Base-by-base conservation (phyloP, 768 basidiomycete genomes). In the Russula abietina region DNA sequence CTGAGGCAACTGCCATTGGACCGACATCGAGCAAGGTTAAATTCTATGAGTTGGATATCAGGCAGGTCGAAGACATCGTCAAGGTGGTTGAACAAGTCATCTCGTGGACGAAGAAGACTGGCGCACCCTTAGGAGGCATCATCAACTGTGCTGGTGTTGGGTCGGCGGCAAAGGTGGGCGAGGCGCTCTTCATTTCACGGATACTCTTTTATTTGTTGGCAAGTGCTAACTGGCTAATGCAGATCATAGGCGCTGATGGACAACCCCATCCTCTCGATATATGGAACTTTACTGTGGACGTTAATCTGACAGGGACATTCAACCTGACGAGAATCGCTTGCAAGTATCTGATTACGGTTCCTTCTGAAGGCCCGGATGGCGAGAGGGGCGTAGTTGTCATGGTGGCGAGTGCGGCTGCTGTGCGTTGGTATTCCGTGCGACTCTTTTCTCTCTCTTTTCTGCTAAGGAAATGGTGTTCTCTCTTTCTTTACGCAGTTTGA, bases 361-460 rank as follows among this genome's bases (percentile, higher is more conserved):
- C 75, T 1, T 71, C 70, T 3, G 81, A 83, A 64, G 73, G 76
- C 24, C 55, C 70, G 0, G 82, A 84, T 61, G 82, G 78, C 1
- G 85, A 87, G 69, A 72, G 81, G 26, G 84, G 84, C 5, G 80
- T 85, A 10, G 73, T 87, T n/a, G 69, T 85, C 24, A 76, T 85
- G 64, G 79, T 84, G 24, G 74, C 83, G 8, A 83, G 82, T 66
- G 75, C 80, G 24, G 81, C 82, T 45, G 83, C 83, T 28, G 66
- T 72, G 59, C 28, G 66, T 68, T 19, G 46, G 22, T 7, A 12
- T 48, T 10, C 46, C 54, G 14, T 7, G 2, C 12, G 3, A 16
- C 6, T 19, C 24, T n/a, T 8, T 56, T 14, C 36, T 19, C 39
- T 32, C n/a, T 52, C 19, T 9, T 41, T 59, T 12, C 30, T 7